Percentiles rank a stretch among this genome's conserved stretches.
These are phyloP conservation scores for Pachysandra terminalis DNA, from an alignment of 164 flowering plant species.

Conservation along the genomic window DNA sequence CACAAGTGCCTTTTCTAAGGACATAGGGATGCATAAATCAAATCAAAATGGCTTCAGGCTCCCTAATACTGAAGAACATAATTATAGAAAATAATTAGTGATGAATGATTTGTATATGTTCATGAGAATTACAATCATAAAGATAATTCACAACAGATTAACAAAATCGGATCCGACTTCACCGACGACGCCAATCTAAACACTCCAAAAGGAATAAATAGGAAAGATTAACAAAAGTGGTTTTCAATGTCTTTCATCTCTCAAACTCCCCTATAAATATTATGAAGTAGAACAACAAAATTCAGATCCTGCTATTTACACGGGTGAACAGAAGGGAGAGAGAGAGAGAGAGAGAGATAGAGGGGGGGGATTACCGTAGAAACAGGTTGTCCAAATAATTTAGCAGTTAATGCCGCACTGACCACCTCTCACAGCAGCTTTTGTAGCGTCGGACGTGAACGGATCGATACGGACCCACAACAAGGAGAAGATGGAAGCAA, in stretches of 20 bases:
- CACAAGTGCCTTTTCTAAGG: no score
- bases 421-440: conserved; percentile 34
- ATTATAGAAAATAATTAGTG: background rate
- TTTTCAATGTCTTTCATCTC: background rate
- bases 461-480: conserved; percentile 96
- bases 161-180: background rate
- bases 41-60: no score
- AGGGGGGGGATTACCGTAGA: conserved; percentile 11
- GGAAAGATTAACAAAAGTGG: background rate
- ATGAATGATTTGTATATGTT: conserved; percentile 11
- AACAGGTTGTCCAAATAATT: background rate
- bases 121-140: conserved; percentile 10
- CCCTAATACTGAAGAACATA: background rate
- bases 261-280: background rate
- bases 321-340: conserved; percentile 14
- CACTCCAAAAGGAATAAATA: background rate
- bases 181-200: conserved; percentile 6
- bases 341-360: conserved; percentile 7
- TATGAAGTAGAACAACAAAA: conserved; percentile 9
- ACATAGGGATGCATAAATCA: no score
- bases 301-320: conserved; percentile 30
- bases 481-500: conserved; percentile 92
- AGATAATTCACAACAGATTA: conserved; percentile 15
- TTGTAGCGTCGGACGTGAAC: conserved; percentile 46
- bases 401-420: conserved; percentile 87